phyloP scores from a whole-genome alignment of 345 rosid species.

The Passiflora organensis region DNA sequence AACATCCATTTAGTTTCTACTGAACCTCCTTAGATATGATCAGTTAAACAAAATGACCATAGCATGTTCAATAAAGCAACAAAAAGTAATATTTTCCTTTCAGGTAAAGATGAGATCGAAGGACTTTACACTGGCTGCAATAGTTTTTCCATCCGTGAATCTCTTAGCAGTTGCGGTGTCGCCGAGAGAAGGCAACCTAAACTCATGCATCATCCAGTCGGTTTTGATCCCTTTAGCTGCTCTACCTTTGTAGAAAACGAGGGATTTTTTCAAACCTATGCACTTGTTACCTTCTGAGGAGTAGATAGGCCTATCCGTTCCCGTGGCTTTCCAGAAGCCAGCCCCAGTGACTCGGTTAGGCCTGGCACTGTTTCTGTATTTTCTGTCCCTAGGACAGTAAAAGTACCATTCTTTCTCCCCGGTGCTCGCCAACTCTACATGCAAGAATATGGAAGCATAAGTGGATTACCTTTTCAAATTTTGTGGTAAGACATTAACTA shows the following conservation, averaged over 20 bases:
- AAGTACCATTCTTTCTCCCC: constrained; percentile 95
- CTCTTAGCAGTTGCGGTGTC: constrained; percentile 39
- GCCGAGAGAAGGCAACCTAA: constrained; percentile 67
- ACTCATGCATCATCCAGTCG: constrained; percentile 99
- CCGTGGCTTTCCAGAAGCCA: constrained; percentile 95
- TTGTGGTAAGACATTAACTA: no score
- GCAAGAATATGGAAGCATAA: background rate
- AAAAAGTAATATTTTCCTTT: background rate
- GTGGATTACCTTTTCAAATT: no score
- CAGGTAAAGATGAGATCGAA: background rate
- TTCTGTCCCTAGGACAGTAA: constrained; percentile 84
- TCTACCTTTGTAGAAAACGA: constrained; percentile 84
- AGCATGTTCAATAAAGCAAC: no score
- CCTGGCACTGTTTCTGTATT: constrained; percentile 80
- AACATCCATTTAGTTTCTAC: no score
- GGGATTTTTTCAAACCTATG: constrained; percentile 87
- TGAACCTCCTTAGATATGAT: no score
- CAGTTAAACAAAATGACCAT: background rate
- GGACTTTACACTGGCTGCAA: constrained; percentile 55
- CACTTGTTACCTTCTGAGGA: constrained; percentile 68
- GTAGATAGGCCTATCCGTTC: constrained; percentile 86
- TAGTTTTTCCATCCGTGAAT: constrained; percentile 34
- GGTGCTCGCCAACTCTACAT: constrained; percentile 52
- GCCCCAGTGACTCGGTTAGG: constrained; percentile 85
- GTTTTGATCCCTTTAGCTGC: constrained; percentile 90